These are phyloP conservation scores for Wickerhamomyces sp. DNA, from an alignment of 1,139 yeast species.

Conservation along the genomic window DNA sequence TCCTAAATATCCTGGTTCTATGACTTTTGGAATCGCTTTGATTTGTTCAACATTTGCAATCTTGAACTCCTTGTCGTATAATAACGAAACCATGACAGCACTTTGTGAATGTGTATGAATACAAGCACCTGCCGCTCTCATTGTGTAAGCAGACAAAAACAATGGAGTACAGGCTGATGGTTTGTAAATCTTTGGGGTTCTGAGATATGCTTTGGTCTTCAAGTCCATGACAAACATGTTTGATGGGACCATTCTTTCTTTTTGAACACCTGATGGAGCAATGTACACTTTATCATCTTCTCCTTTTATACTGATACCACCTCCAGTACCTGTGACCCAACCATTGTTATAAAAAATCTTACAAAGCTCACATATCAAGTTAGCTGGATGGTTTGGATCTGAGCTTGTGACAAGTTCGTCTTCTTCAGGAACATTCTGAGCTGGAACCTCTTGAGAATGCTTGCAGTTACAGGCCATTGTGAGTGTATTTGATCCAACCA, in stretches of 20 bases:
- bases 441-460: neutral
- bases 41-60: conserved; percentile 87
- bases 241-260: conserved; percentile 77
- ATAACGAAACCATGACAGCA: conserved; percentile 76
- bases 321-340: conserved; percentile 97
- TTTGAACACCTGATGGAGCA: conserved; percentile 95
- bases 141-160: conserved; percentile 66
- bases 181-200: conserved; percentile 62
- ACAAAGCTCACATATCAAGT: conserved; percentile 79
- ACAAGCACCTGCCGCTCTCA: conserved; percentile 84
- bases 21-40: conserved; percentile 70
- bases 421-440: neutral
- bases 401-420: conserved; percentile 36
- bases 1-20: conserved; percentile 54
- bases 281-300: conserved; percentile 54
- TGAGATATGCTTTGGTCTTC: conserved; percentile 47
- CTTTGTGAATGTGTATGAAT: conserved; percentile 91
- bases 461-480: conserved; percentile 1
- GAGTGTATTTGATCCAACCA: too few species aligned
- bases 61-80: conserved; percentile 65
- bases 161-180: conserved; percentile 94
- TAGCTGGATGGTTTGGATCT: conserved; percentile 77
- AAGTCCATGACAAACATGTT: conserved; percentile 77
- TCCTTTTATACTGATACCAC: conserved; percentile 81
- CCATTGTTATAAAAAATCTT: conserved; percentile 69